A percentile compares a stretch with the other conserved stretches of the same genome.
phyloP scores from a whole-genome alignment of 768 basidiomycete genomes.

The Xerocomellus dryophilus region DNA sequence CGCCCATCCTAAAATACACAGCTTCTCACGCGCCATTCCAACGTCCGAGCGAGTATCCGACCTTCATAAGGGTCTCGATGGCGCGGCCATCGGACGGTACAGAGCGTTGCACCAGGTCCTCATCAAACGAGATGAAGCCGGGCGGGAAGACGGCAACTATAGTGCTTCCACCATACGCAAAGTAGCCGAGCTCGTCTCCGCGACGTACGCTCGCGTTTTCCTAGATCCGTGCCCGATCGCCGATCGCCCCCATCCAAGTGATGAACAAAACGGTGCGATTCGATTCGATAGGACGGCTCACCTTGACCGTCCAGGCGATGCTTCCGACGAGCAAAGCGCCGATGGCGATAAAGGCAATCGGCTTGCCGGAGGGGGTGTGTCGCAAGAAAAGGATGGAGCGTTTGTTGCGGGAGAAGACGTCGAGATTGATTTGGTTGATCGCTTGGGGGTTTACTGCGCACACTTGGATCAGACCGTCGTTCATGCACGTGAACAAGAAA shows the following conservation, averaged over 20 bases:
- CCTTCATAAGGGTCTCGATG: slow-evolving; percentile 67
- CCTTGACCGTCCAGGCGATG: slow-evolving; percentile 57
- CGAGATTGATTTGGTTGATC: slow-evolving; percentile 60
- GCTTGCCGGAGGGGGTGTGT: slow-evolving; percentile 42
- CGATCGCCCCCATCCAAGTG: background rate
- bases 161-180: slow-evolving; percentile 79
- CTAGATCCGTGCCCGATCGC: slow-evolving; percentile 15
- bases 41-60: slow-evolving; percentile 31
- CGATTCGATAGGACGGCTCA: slow-evolving; percentile 4
- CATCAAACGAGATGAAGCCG: slow-evolving; percentile 53
- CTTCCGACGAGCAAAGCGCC: slow-evolving; percentile 81
- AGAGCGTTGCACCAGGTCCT: slow-evolving; percentile 59
- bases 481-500: background rate
- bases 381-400: slow-evolving; percentile 55
- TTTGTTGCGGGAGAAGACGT: slow-evolving; percentile 64
- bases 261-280: background rate
- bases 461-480: background rate
- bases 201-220: slow-evolving; percentile 51
- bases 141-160: slow-evolving; percentile 58
- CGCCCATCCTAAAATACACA: background rate
- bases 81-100: slow-evolving; percentile 26
- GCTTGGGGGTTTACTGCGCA: slow-evolving; percentile 72
- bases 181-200: slow-evolving; percentile 66
- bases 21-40: slow-evolving; percentile 14
- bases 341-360: slow-evolving; percentile 68